Evolutionary conservation across 208 protist genomes (phyloP), one percentile per base, ranked within the genome.

Genomic region (Crithidia sp.): DNA sequence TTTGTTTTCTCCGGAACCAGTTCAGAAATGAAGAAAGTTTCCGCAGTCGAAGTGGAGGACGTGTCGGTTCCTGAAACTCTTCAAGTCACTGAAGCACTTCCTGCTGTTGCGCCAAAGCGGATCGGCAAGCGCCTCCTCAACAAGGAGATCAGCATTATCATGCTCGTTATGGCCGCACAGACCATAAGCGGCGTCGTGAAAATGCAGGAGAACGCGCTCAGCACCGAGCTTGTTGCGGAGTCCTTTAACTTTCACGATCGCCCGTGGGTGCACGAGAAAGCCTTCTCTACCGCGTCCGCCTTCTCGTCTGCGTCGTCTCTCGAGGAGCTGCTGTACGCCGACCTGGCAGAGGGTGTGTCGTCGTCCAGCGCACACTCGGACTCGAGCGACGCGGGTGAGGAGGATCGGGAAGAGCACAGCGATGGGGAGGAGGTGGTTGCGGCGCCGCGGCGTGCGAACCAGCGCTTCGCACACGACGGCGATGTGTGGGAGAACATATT

Each of bases 211-310:
- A 74, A 83, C 59, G 64, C 73, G 41, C 71, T 88, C 45, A 91
- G 85, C 78, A 88, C 86, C 37, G 88, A 93, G 67, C 59, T 86
- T 61, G 74, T 93, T 49, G 84, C 86, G 0, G 74, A 81, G 50
- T 57, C 73, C 6, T 64, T 79, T 41, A 62, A 58, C 73, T 88
- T 76, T 50, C 69, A 62, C 43, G 60, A 66, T 10, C 70, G 73
- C 14, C 72, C 78, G 37, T 79, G 73, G n/a, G 14, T 83, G 44
- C 62, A 74, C 50, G 67, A 84, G 14, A 71, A 77, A 10, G 49
- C 74, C 13, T 43, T 67, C 50, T 81, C 63, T 56, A 79, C 71
- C 43, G 64, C 62, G 7, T 75, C 70, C 19, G 74, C 76, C 60
- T 79, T 79, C 67, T 73, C 82, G 47, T 83, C 75, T 14, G 47